Base-by-base conservation (phyloP, 495 filamentous ascomycete species). In the Cetradonia linearis region DNA sequence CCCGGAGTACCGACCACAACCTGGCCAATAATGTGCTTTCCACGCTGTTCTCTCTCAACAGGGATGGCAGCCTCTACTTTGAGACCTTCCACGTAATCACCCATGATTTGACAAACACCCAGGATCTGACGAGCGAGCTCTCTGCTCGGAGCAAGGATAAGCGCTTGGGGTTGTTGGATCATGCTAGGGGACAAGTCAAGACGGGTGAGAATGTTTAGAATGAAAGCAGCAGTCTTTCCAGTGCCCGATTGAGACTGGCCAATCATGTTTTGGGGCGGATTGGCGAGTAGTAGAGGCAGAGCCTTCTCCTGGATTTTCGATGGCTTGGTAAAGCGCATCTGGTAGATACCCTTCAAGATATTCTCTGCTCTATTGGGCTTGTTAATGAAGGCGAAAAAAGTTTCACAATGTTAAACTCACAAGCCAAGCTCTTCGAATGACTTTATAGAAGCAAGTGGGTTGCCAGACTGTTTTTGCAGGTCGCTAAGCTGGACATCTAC, bases 161-260 rank as follows among this genome's bases (percentile, higher is more conserved):
- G 73, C 23, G 91, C 89, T 74, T 99, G 93, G 9, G 93, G 92
- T 31, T 77, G 74, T 18, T 71, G 74, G 38, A 69, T 66, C 60
- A 67, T 60, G 47, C 73, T 56, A n/a, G 83, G 75, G 48, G 81
- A 77, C 23, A 90, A 76, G 64, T 97, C 87, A 65, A 96, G 70
- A 53, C 93, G 88, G 57, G 85, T 84, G 23, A 99, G 80, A 56
- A 96, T 87, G 46, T 93, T 96, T 57, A 95, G 81, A 28, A 90
- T 84, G 71, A 97, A 99, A 34, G 94, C 94, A 34, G 93, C 94
- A 11, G 94, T 99, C 76, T 99, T 99, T 60, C 94, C 94, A 16
- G 94, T 99, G 62, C 94, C 94, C 5, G 94, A 98, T 73, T 99
- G 94, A 31, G 93, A 96, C 70, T 99, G 94, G 25, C 90, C 93